Percentiles rank a stretch among this genome's conserved stretches.
phyloP scores from a whole-genome alignment of 306 rosid genomes.

The Cucurbita maxima region DNA sequence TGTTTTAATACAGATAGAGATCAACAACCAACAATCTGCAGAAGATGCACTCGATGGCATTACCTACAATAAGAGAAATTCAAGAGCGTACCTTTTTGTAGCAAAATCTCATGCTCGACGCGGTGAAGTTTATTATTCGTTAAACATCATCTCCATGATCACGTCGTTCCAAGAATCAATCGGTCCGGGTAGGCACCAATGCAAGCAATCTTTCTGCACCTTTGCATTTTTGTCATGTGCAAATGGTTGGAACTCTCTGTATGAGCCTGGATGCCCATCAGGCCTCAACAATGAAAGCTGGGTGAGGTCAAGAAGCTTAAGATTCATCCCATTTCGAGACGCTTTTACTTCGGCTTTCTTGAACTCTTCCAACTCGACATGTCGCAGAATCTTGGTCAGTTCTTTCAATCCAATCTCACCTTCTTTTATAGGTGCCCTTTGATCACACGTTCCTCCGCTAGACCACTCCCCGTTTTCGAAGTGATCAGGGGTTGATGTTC shows the following conservation, averaged over 20 bases:
- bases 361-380: conserved; percentile 61
- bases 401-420: conserved; percentile 55
- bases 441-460: conserved; percentile 70
- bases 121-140: conserved; percentile 21
- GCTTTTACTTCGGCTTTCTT: conserved; percentile 38
- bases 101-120: background rate
- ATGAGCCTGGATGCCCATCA: conserved; percentile 95
- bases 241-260: conserved; percentile 64
- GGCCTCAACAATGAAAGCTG: conserved; percentile 70
- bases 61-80: background rate
- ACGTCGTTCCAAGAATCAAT: conserved; percentile 88
- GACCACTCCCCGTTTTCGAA: conserved; percentile 95
- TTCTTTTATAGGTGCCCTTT: conserved; percentile 63
- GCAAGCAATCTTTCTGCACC: conserved; percentile 81
- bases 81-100: background rate
- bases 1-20: background rate
- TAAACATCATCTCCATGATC: conserved; percentile 63
- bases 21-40: background rate
- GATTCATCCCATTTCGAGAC: conserved; percentile 38
- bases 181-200: conserved; percentile 98
- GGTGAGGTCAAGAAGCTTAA: conserved; percentile 54
- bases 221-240: conserved; percentile 30
- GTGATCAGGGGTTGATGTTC: conserved; percentile 90
- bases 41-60: background rate
- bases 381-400: conserved; percentile 29